A percentile compares a stretch with the other conserved stretches of the same genome.
Conservation (phyloP, 2,329 filamentous ascomycete species). For the Fusarium praegraminearum region DNA sequence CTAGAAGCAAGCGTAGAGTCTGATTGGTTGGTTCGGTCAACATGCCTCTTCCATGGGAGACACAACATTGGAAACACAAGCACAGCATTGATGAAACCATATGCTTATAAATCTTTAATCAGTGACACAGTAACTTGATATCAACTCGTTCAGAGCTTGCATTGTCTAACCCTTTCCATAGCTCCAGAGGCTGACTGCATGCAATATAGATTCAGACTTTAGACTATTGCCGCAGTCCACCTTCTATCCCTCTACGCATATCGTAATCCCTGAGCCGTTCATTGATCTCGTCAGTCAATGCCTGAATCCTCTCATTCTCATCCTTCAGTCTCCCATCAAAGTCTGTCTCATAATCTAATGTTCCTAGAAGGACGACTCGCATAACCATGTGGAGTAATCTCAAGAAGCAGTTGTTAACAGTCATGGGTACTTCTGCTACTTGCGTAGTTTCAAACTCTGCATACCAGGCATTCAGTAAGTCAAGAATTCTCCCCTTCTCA, state of each 20-base stretch:
- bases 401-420: conserved; percentile 52
- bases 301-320: conserved; percentile 51
- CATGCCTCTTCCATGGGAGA: not conserved
- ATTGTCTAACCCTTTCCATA: fast-evolving
- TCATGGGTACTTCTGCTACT: conserved; percentile 34
- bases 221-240: too few species aligned
- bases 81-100: too few species aligned
- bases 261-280: conserved; percentile 51
- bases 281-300: conserved; percentile 46
- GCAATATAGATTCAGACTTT: fast-evolving
- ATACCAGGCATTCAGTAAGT: conserved; percentile 52
- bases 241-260: conserved; percentile 11
- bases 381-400: conserved; percentile 52
- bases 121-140: too few species aligned
- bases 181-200: not conserved
- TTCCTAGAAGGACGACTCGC: conserved; percentile 52
- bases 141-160: not conserved
- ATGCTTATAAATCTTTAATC: not conserved
- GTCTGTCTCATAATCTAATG: conserved; percentile 49
- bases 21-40: not conserved
- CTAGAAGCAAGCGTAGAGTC: too few species aligned
- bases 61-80: not conserved
- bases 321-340: conserved; percentile 45
- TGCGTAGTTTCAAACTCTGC: conserved; percentile 46
- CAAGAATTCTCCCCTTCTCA: conserved; percentile 50